Evolutionary conservation across 2,329 filamentous ascomycete genomes (phyloP), one percentile per base, ranked within the genome.

Genomic region (Claviceps cyperi): DNA sequence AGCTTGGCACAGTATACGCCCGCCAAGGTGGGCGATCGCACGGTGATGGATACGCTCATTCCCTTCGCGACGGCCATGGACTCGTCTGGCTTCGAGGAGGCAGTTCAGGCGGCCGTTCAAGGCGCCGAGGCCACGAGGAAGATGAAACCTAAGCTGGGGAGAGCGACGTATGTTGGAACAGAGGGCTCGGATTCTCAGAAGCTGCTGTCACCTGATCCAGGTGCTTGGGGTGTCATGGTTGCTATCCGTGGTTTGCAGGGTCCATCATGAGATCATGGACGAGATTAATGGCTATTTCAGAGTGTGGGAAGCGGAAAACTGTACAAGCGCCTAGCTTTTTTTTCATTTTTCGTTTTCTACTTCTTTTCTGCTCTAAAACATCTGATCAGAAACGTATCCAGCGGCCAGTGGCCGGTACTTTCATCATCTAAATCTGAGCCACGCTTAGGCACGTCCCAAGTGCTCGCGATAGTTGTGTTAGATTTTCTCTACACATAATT

Each of bases 191-290:
- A 75, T 52, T 71, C 69, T 49, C 65, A 64, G 48, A 72, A 71
- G 43, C 54, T 75, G 43, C 54, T 75, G 50, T 79, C 83, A 4
- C 81, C 83, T 3, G 83, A 86, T 61, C 83, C 83, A 0, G 82
- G 83, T 32, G 83, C 83, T 4, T 80, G 81, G 70, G 83, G 81
- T n/a, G 73, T 83, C 22, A 80, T 80, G 73, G 73, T 77, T 15
- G 74, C 67, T 2, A 69, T 76, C 43, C 62, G 65, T 54, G 72
- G 69, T 1, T 52, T 74, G 47, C n/a, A 21, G 38, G 17, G 38
- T 21, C 11, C 5, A 40, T 21, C 9, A 32, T 32, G 9, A 32
- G 9, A 11, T 32, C 28, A 32, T 11, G 28, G 28, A 32, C 9
- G 4, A 11, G 9, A 32, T 11, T 32, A 11, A 32, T 32, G 28